phyloP scores from a whole-genome alignment of 148 eudicot genomes.

The Vaccinium corymbosum region DNA sequence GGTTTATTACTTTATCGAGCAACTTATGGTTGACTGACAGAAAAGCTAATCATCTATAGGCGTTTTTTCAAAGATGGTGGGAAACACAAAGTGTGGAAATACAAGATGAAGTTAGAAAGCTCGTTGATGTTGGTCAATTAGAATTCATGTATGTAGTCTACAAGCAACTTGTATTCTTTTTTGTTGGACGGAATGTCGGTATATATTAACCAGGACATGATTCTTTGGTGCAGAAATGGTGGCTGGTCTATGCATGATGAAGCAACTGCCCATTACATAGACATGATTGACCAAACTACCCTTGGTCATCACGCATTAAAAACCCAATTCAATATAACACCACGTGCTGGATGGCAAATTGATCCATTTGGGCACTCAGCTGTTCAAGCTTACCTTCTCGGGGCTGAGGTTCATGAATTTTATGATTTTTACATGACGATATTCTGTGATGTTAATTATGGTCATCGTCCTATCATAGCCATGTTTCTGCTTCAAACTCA shows the following conservation, averaged over 20 bases:
- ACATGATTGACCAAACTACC: conserved; percentile 94
- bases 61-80: conserved; percentile 91
- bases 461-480: background rate
- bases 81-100: conserved; percentile 43
- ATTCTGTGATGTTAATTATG: background rate
- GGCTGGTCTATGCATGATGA: conserved; percentile 99
- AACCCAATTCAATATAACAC: conserved; percentile 63
- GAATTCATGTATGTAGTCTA: conserved; percentile 59
- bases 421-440: background rate
- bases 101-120: conserved; percentile 53
- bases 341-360: conserved; percentile 96
- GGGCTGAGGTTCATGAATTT: conserved; percentile 55
- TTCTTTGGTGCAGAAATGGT: conserved; percentile 57
- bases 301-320: conserved; percentile 64
- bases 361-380: conserved; percentile 98
- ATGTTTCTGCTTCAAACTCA: conserved; percentile 7
- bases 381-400: conserved; percentile 83
- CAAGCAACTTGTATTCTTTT: conserved; percentile 5
- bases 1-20: background rate
- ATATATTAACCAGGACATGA: conserved; percentile 6
- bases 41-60: conserved; percentile 36
- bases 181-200: background rate
- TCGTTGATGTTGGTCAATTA: conserved; percentile 65
- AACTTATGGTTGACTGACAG: background rate
- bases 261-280: conserved; percentile 74